Evolutionary conservation across 169 alveolate species (phyloP).

Genomic region (Amoebophrya sp.): DNA sequence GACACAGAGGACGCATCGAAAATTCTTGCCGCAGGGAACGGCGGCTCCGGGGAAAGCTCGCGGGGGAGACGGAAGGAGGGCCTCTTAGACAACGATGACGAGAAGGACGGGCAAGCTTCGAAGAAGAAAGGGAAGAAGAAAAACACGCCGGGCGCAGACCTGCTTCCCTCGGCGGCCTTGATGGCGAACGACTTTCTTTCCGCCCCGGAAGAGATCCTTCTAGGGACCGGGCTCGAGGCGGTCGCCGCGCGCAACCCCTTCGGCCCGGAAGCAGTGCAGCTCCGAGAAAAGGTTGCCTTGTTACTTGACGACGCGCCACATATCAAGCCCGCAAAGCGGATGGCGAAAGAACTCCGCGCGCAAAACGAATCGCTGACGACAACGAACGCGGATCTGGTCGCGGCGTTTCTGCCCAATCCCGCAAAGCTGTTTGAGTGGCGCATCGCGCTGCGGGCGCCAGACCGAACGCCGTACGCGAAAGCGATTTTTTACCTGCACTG

Average conservation of each 20-base stretch:
- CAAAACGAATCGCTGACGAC: too few relatives aligned
- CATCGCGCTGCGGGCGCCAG: not conserved
- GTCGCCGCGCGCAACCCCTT: not conserved
- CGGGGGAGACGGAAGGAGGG: not conserved
- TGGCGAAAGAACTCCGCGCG: not conserved
- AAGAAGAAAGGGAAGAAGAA: not conserved
- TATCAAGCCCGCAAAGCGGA: not conserved
- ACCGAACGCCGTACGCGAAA: not conserved
- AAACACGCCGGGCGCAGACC: not conserved
- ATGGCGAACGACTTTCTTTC: not conserved
- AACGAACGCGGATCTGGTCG: not conserved
- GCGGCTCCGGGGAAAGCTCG: not conserved
- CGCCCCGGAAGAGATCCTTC: not conserved
- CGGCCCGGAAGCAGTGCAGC: not conserved
- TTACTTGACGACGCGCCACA: not conserved
- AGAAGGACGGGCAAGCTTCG: too few relatives aligned
- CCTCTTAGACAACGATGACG: not conserved
- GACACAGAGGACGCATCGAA: not conserved
- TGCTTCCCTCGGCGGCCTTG: not conserved
- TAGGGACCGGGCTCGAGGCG: not conserved
- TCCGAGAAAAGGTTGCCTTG: not conserved
- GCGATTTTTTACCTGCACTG: not conserved
- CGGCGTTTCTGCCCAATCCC: not conserved
- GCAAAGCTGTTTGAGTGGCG: slow-evolving; percentile 9
- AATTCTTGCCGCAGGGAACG: too few relatives aligned